phyloP scores from a whole-genome alignment of 2,329 filamentous ascomycete genomes.

The Cadophora sp. region DNA sequence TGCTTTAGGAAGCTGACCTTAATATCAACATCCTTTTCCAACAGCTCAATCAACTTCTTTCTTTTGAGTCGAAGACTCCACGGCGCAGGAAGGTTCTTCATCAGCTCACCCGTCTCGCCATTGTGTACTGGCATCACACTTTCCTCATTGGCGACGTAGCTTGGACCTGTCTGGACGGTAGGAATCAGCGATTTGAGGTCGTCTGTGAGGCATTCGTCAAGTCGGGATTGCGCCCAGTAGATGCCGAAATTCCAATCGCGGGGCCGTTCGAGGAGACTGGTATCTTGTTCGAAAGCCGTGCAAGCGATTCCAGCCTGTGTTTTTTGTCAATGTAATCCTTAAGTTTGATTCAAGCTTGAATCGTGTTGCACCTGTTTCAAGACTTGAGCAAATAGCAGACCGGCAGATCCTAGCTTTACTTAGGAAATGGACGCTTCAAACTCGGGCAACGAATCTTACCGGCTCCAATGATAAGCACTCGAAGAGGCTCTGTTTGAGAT shows the following conservation, averaged over 20 bases:
- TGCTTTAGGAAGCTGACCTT: constrained; percentile 31
- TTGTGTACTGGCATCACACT: constrained; percentile 41
- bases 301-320: constrained; percentile 40
- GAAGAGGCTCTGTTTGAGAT: constrained; percentile 27
- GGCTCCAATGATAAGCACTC: constrained; percentile 34
- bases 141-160: constrained; percentile 34
- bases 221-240: constrained; percentile 45
- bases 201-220: constrained; percentile 42
- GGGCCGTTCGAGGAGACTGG: constrained; percentile 37
- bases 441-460: constrained; percentile 20
- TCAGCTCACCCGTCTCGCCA: constrained; percentile 39
- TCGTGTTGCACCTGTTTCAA: constrained; percentile 29
- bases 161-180: constrained; percentile 40
- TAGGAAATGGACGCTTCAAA: not conserved
- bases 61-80: constrained; percentile 41
- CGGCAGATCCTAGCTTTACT: constrained; percentile 31
- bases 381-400: constrained; percentile 33
- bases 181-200: constrained; percentile 38
- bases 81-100: constrained; percentile 41
- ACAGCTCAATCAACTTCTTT: constrained; percentile 42
- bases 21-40: constrained; percentile 43
- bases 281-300: constrained; percentile 46
- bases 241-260: constrained; percentile 47
- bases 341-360: not conserved
- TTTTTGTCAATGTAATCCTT: not conserved